A percentile compares a stretch with the other conserved stretches of the same genome.
Evolutionary conservation across 2,329 filamentous ascomycete genomes (phyloP).

Genomic region (Penicillium polonicum): DNA sequence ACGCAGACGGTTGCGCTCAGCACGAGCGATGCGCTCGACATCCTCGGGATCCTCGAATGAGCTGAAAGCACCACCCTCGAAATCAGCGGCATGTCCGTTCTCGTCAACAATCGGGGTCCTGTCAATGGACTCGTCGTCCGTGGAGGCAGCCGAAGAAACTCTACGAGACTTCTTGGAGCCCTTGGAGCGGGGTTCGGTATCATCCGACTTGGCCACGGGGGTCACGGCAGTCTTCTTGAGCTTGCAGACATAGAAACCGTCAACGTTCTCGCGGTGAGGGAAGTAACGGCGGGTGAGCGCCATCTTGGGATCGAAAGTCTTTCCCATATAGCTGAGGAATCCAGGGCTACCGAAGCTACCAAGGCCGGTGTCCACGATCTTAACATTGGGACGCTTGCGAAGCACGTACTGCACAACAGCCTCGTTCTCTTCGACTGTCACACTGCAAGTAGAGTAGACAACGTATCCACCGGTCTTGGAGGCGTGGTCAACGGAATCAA

Average conservation of each 20-base stretch:
- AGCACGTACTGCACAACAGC: conserved; percentile 91
- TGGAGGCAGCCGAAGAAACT: conserved; percentile 24
- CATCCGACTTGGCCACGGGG: conserved; percentile 43
- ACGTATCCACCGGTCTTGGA: conserved; percentile 93
- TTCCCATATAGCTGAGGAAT: conserved; percentile 86
- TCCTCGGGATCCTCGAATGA: conserved; percentile 75
- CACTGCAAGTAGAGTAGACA: conserved; percentile 94
- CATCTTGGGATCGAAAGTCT: conserved; percentile 83
- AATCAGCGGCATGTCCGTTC: conserved; percentile 29
- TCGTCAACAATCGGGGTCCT: conserved; percentile 63
- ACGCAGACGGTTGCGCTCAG: conserved; percentile 70
- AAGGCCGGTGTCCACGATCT: conserved; percentile 86
- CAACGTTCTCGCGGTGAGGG: conserved; percentile 89
- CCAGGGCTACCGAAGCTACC: conserved; percentile 83
- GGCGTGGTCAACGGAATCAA: conserved; percentile 88
- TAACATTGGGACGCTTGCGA: conserved; percentile 86
- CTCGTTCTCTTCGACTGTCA: conserved; percentile 93
- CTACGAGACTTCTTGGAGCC: conserved; percentile 20
- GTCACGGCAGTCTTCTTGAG: conserved; percentile 88
- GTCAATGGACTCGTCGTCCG: conserved; percentile 56
- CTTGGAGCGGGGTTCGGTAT: conserved; percentile 27
- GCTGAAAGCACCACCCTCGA: conserved; percentile 60
- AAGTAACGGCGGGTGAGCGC: conserved; percentile 83
- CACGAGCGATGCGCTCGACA: conserved; percentile 67
- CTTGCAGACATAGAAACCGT: conserved; percentile 98